Conservation (phyloP, 2,329 filamentous ascomycete genomes). For the Fusarium bactridioides region DNA sequence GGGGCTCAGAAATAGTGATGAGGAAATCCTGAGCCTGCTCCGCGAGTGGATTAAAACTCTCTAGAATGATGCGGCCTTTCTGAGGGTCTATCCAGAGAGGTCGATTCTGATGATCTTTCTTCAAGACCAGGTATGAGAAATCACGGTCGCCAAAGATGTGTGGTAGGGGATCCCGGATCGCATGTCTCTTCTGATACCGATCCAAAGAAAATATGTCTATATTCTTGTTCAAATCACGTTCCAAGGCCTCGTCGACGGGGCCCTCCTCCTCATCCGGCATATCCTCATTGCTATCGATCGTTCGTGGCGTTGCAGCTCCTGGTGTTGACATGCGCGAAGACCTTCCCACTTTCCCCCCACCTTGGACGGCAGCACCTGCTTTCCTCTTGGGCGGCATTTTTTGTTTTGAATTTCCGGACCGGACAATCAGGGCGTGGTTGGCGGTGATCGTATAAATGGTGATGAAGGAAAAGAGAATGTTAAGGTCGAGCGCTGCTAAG, state of each 20-base stretch:
- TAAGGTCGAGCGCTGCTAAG: background rate
- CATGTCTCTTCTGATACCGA: constrained; percentile 58
- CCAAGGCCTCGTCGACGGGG: constrained; percentile 59
- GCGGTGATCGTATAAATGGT: constrained; percentile 4
- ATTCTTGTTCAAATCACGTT: constrained; percentile 64
- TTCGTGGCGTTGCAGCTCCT: constrained; percentile 66
- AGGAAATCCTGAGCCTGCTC: constrained; percentile 91
- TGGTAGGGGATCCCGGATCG: constrained; percentile 54
- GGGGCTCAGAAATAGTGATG: constrained; percentile 92
- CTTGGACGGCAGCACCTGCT: constrained; percentile 59
- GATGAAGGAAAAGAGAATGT: background rate
- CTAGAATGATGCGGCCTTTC: constrained; percentile 86
- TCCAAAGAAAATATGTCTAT: constrained; percentile 67
- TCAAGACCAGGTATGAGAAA: constrained; percentile 83
- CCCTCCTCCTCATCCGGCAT: constrained; percentile 55
- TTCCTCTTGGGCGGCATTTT: constrained; percentile 80
- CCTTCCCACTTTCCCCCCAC: constrained; percentile 62
- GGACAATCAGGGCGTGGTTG: constrained; percentile 4
- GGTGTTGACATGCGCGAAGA: constrained; percentile 67
- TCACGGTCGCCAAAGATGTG: constrained; percentile 65
- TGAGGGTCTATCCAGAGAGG: constrained; percentile 93
- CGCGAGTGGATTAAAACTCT: constrained; percentile 91
- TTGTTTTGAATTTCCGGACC: constrained; percentile 24
- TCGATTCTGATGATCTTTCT: constrained; percentile 87
- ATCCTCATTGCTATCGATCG: constrained; percentile 63